Percentiles rank a stretch among this genome's conserved stretches.
phyloP scores from a whole-genome alignment of 2,329 filamentous ascomycete species.

The Chaetomiaceae sp. region DNA sequence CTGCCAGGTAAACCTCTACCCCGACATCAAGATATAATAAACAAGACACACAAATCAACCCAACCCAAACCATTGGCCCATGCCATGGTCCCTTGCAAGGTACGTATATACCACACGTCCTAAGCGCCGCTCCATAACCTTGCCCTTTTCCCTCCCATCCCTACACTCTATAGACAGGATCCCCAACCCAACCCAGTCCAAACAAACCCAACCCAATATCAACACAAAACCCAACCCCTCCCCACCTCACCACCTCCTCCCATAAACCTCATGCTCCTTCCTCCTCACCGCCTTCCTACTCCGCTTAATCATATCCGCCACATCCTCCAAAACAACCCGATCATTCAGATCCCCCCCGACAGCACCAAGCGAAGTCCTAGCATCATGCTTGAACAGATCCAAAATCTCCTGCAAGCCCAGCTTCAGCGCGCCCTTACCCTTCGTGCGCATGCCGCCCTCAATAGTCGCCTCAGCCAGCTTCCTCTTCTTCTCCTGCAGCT shows the following conservation, averaged over 20 bases:
- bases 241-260: slow-evolving; percentile 22
- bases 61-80: no score
- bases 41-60: no score
- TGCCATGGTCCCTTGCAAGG: no score
- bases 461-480: slow-evolving; percentile 88
- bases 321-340: slow-evolving; percentile 4
- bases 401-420: slow-evolving; percentile 91
- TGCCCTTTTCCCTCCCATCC: no score
- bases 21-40: no score
- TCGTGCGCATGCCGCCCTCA: slow-evolving; percentile 69
- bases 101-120: no score
- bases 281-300: slow-evolving; percentile 7
- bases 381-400: slow-evolving; percentile 73
- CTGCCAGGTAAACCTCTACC: no score
- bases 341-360: no score
- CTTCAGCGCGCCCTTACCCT: slow-evolving; percentile 60
- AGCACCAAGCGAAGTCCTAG: neutral
- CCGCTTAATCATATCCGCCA: slow-evolving; percentile 7
- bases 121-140: no score
- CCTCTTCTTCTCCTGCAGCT: slow-evolving; percentile 89
- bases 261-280: slow-evolving; percentile 26
- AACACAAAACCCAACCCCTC: neutral
- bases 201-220: neutral
- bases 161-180: no score
- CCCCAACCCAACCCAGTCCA: neutral